Conservation (phyloP, 139 green algal genomes). For the Eudorina sp. region DNA sequence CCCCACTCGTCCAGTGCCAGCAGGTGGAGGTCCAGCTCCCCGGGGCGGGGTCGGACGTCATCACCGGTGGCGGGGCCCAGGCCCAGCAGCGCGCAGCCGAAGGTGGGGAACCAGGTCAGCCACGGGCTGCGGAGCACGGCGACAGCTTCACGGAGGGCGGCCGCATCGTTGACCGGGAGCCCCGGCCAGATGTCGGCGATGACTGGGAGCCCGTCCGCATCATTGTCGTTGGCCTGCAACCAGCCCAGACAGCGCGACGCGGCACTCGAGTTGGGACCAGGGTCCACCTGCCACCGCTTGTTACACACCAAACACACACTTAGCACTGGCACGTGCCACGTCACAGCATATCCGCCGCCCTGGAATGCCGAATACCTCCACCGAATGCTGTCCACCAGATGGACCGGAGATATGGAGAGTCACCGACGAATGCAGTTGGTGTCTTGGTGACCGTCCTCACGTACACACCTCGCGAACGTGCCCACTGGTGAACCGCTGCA, state of each 20-base stretch:
- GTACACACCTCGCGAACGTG: not conserved
- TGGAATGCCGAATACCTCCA: too few species aligned
- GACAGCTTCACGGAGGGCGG: not conserved
- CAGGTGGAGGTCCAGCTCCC: not conserved
- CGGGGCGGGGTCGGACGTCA: not conserved
- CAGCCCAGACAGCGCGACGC: not conserved
- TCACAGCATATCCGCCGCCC: too few species aligned
- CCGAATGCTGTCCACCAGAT: too few species aligned
- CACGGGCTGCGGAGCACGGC: not conserved
- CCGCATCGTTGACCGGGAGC: not conserved
- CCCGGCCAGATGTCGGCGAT: not conserved
- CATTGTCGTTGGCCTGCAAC: not conserved
- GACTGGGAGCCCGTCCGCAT: not conserved
- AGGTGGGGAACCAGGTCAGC: conserved; percentile 20
- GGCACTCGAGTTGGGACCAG: too few species aligned
- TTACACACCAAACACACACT: not conserved
- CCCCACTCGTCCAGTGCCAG: conserved; percentile 49
- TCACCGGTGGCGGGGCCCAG: not conserved
- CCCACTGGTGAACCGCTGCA: not conserved
- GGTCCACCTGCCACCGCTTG: too few species aligned
- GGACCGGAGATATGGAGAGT: not conserved
- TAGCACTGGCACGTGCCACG: too few species aligned
- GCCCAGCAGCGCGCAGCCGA: conserved; percentile 31
- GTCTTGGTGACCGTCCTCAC: not conserved
- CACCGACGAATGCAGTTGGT: not conserved